Conservation (phyloP, 1,139 yeast species). For the Blastobotrys aristatus region DNA sequence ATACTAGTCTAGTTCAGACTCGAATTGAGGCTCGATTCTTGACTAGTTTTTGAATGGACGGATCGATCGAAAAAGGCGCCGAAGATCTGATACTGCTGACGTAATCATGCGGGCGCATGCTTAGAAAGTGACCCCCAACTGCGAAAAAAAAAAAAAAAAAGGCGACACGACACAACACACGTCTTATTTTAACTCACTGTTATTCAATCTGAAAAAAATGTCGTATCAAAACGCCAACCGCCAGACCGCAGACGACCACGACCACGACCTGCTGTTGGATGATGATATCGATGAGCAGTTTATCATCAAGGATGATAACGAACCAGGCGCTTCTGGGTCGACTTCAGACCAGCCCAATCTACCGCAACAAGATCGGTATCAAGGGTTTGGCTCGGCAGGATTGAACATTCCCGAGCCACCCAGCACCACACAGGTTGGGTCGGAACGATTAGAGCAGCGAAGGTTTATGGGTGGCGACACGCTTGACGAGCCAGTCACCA, state of each 20-base stretch:
- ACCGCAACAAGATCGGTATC: conserved; percentile 7
- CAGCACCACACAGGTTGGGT: conserved; percentile 27
- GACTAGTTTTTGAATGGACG: no score
- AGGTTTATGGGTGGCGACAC: conserved; percentile 82
- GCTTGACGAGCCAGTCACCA: conserved; percentile 72
- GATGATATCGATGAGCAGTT: conserved; percentile 16
- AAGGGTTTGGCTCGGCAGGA: conserved; percentile 10
- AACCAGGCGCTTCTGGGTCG: background rate
- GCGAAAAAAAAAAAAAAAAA: no score
- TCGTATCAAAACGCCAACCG: conserved; percentile 7
- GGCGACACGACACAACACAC: no score
- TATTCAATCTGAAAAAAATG: no score
- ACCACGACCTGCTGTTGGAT: conserved; percentile 1
- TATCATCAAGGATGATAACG: conserved; percentile 21
- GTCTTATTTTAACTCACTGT: no score
- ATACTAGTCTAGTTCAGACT: no score
- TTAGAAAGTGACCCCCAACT: no score
- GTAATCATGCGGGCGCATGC: no score
- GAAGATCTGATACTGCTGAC: no score
- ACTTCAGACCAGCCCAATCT: conserved; percentile 5
- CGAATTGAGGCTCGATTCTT: no score
- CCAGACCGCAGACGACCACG: background rate
- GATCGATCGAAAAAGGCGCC: no score
- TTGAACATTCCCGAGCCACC: conserved; percentile 22
- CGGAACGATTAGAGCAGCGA: conserved; percentile 59